Conservation (phyloP, 179 eudicot species). For the Beta lomatogona region DNA sequence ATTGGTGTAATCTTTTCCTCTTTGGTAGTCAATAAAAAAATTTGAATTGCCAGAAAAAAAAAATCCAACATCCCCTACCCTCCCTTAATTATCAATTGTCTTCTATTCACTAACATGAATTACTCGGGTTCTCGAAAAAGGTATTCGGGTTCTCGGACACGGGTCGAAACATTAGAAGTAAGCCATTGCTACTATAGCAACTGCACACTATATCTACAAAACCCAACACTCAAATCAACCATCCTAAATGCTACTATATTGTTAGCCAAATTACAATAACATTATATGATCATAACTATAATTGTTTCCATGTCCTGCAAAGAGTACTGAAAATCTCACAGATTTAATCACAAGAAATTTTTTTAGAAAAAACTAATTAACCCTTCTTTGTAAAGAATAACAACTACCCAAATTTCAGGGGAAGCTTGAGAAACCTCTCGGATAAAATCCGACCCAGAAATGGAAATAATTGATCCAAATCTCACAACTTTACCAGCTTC, state of each 20-base stretch:
- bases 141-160: background rate
- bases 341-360: background rate
- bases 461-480: slow-evolving; percentile 77
- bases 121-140: too few species aligned
- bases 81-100: background rate
- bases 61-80: background rate
- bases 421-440: slow-evolving; percentile 94
- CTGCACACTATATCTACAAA: background rate
- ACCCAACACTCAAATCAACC: background rate
- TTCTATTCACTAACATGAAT: background rate
- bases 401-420: slow-evolving; percentile 91
- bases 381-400: slow-evolving; percentile 89
- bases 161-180: background rate
- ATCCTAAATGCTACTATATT: background rate
- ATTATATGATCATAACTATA: background rate
- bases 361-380: slow-evolving; percentile 25
- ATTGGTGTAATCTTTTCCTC: too few species aligned
- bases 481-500: slow-evolving; percentile 65
- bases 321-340: background rate
- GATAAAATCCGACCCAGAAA: slow-evolving; percentile 90
- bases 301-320: background rate
- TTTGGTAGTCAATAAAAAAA: too few species aligned
- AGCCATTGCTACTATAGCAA: background rate
- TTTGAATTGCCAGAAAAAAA: too few species aligned
- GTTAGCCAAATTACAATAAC: background rate